phyloP scores from a whole-genome alignment of 768 basidiomycete genomes.

The Boletellus ananiceps region DNA sequence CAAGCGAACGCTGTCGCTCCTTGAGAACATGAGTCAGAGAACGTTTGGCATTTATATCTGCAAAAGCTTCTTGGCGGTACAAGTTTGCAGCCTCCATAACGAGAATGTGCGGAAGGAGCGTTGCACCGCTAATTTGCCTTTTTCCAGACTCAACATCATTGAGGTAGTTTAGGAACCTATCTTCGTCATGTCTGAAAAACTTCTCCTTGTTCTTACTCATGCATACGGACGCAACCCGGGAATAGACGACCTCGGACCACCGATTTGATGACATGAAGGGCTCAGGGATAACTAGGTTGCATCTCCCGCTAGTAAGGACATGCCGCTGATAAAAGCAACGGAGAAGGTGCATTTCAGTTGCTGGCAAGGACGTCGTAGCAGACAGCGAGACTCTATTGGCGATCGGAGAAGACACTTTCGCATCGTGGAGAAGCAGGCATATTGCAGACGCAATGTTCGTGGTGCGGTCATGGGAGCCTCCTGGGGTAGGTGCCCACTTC shows the following conservation, averaged over 20 bases:
- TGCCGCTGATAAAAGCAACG: conserved; percentile 57
- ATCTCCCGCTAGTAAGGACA: conserved; percentile 55
- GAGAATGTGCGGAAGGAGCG: conserved; percentile 61
- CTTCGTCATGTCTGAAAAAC: conserved; percentile 56
- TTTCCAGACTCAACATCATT: conserved; percentile 51
- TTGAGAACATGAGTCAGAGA: conserved; percentile 9
- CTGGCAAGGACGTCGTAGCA: conserved; percentile 28
- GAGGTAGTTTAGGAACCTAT: conserved; percentile 57
- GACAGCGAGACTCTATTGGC: conserved; percentile 13
- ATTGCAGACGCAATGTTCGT: conserved; percentile 67
- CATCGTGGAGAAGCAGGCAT: conserved; percentile 44
- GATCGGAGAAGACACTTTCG: conserved; percentile 20
- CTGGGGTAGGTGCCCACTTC: conserved; percentile 70
- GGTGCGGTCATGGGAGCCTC: conserved; percentile 53
- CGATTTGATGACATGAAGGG: conserved; percentile 56
- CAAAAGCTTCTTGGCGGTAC: not conserved
- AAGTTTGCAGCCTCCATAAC: conserved; percentile 35
- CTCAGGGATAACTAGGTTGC: conserved; percentile 45
- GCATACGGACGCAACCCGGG: conserved; percentile 54
- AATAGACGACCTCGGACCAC: conserved; percentile 56
- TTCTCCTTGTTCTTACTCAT: conserved; percentile 54
- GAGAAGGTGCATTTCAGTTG: conserved; percentile 38
- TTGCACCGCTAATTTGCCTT: conserved; percentile 58
- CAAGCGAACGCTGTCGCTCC: conserved; percentile 30
- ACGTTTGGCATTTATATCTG: not conserved